Conservation (phyloP, 202 grass and related monocot genomes). For the Dendrocalamus latiflorus region DNA sequence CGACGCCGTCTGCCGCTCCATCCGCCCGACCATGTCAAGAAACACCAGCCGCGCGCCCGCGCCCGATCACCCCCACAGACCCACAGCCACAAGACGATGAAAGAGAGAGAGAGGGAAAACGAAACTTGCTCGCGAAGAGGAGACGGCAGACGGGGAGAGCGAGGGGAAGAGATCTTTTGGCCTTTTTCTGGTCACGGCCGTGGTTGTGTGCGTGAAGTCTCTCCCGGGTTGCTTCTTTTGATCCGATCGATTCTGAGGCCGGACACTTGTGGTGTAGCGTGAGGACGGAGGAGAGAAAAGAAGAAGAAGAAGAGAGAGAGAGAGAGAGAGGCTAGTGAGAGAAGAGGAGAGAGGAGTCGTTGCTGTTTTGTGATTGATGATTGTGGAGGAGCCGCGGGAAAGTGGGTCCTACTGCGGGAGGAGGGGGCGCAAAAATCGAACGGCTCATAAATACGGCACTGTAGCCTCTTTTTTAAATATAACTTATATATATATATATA, state of each 20-base stretch:
- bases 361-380: slow-evolving; percentile 15
- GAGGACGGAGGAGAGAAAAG: background rate
- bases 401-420: slow-evolving; percentile 18
- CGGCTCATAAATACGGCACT: too few relatives aligned
- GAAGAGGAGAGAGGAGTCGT: background rate
- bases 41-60: background rate
- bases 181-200: slow-evolving; percentile 18
- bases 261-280: slow-evolving; percentile 33
- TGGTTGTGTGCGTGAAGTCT: background rate
- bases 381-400: slow-evolving; percentile 28
- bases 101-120: background rate
- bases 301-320: too few relatives aligned
- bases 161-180: slow-evolving; percentile 24
- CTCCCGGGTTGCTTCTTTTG: slow-evolving; percentile 17
- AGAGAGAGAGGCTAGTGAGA: too few relatives aligned
- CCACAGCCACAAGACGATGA: background rate
- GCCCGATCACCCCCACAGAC: slow-evolving; percentile 12
- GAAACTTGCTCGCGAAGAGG: background rate
- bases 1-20: slow-evolving; percentile 59
- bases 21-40: slow-evolving; percentile 52
- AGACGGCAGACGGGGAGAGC: background rate
- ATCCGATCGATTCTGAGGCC: slow-evolving; percentile 34
- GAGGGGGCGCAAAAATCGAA: background rate
- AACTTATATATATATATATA: too few relatives aligned
- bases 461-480: too few relatives aligned